Evolutionary conservation across 176 grass and related monocot species (phyloP).

Genomic region (Neostapfia colusana): DNA sequence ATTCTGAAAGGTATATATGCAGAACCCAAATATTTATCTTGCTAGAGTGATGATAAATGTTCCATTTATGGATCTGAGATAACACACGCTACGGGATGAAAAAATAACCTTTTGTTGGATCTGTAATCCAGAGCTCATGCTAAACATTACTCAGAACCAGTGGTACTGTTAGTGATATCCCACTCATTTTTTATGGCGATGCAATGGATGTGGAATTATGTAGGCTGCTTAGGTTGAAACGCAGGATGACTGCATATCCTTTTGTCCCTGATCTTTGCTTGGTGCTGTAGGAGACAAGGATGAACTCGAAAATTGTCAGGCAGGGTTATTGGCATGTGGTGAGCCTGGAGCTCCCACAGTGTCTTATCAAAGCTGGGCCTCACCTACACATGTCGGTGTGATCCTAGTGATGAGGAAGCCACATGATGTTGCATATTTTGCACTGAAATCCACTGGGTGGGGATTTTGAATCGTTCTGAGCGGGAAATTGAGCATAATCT

Average conservation of each 20-base stretch:
- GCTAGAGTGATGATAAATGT: neutral
- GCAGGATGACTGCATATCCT: neutral
- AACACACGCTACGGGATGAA: neutral
- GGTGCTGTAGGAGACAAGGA: neutral
- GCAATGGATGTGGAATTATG: neutral
- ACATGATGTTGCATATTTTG: neutral
- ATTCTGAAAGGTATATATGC: conserved; percentile 53
- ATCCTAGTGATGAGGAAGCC: neutral
- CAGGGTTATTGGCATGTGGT: neutral
- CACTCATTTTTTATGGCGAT: neutral
- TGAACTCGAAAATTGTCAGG: neutral
- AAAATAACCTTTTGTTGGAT: neutral
- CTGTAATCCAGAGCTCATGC: neutral
- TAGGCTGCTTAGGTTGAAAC: neutral
- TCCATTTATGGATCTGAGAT: neutral
- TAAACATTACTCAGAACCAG: neutral
- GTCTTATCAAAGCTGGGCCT: neutral
- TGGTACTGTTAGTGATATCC: neutral
- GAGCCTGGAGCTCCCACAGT: neutral
- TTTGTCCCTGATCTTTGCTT: neutral
- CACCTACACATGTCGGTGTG: neutral
- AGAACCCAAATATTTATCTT: neutral
- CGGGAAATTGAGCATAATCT: too few relatives aligned
- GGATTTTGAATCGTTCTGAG: too few relatives aligned
- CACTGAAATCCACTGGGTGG: too few relatives aligned